phyloP scores from a whole-genome alignment of 345 rosid genomes.

The Salix brachista region DNA sequence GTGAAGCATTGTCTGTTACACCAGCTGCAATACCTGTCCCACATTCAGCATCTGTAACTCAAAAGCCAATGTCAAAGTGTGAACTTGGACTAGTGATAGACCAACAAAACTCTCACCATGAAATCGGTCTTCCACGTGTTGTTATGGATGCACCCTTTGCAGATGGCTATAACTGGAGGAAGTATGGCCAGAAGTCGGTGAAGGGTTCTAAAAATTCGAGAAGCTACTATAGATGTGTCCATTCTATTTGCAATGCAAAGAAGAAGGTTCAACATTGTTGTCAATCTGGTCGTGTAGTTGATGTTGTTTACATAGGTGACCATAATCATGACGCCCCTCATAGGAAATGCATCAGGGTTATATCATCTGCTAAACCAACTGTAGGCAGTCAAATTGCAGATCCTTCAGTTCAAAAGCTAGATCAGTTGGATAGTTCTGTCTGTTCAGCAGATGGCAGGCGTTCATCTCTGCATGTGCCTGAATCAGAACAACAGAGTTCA shows the following conservation, averaged over 20 bases:
- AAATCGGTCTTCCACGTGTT: background rate
- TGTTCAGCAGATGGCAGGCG: background rate
- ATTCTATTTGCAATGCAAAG: constrained; percentile 18
- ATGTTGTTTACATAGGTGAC: constrained; percentile 14
- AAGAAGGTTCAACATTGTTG: constrained; percentile 26
- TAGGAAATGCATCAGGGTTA: constrained; percentile 8
- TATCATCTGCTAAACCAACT: background rate
- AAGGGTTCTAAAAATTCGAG: constrained; percentile 17
- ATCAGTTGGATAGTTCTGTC: background rate
- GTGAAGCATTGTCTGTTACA: background rate
- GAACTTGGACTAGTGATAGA: background rate
- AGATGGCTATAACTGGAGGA: constrained; percentile 30
- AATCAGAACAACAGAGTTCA: constrained; percentile 22
- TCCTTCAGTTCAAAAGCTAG: background rate
- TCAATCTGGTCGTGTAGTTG: constrained; percentile 6
- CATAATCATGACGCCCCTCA: constrained; percentile 19
- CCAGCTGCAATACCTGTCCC: background rate
- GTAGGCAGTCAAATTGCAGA: background rate
- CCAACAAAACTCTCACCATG: background rate
- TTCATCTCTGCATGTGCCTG: constrained; percentile 3
- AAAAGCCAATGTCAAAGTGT: background rate
- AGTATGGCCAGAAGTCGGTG: constrained; percentile 29
- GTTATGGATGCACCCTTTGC: background rate
- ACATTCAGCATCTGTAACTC: background rate
- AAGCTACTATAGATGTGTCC: constrained; percentile 29